Base-by-base conservation (phyloP, 176 grass and related monocot species). In the Aegilops speltoides region DNA sequence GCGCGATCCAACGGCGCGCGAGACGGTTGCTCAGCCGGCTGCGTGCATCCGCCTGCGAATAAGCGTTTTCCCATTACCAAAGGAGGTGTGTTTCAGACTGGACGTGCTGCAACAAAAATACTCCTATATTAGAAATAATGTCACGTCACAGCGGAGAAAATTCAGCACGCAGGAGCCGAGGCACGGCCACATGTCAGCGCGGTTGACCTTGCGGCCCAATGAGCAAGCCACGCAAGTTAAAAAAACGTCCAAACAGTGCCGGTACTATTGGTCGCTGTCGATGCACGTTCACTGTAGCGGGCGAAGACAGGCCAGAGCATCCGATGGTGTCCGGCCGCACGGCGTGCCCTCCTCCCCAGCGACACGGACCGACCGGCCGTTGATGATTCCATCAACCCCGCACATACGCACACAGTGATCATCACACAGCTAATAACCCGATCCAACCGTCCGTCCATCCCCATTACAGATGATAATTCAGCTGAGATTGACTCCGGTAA, bases 281-380 rank as follows among this genome's bases (percentile, higher is more conserved):
- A 25, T 3, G 12, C 6, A 43, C 41, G 48, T 54, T 76, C 8
- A 43, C 59, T 11, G 60, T 38, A 43, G 73, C 6, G 24, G 2
- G 64, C 1, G 26, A 16, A 70, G 26, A 70, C 64, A 37, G 26
- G 19, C 28, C 64, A 41, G 38, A 64, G 85, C 68, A 87, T 87
- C 68, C 68, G 68, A 37, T 50, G 67, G 85, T 81, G 85, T 87
- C 78, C 17, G 65, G 36, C 23, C 23, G 40, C 24, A 6, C 23
- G 37, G 37, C 37, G 37, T 38, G 76, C 52, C 38, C 3, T 15
- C 8, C 5, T 6, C 69, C 26, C 14, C 83, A 61, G 61, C 41
- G 61, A 85, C 74, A 85, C 61, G 31, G 7, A 79, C 54, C 54
- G 36, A 64, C 73, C 73, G 73, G 46, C 26, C 45, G 46, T 32